Base-by-base conservation (phyloP, 495 filamentous ascomycete genomes). In the Aspergillus haitiensis region DNA sequence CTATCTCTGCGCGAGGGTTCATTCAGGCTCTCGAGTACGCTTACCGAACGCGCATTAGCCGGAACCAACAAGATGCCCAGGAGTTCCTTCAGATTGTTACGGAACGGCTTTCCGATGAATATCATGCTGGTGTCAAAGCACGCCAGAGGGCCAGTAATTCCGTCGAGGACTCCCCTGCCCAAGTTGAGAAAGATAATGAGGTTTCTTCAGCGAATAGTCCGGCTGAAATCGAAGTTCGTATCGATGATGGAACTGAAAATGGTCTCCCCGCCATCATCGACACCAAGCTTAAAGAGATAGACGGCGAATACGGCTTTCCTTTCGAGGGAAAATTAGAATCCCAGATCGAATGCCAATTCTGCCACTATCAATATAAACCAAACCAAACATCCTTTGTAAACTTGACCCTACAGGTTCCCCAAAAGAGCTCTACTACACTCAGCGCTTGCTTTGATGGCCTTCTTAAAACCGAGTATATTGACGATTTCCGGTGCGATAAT, bases 31-130 rank as follows among this genome's bases (percentile, higher is more conserved):
- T 99, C 31, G 94, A 99, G 74, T 78, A 79, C 39, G 92, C 93
- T 5, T 99, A 96, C 69, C 82, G 86, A 33, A 91, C 93, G 59
- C 86, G 88, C 44, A 93, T 99, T 67, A 96, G 89, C 66, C 87
- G 94, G 48, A 87, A 91, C 59, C 95, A 99, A 70, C 95, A 99
- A 72, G 94, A 99, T 76, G 94, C 94, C n/a, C 94, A 99, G 68
- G 94, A 99, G 70, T 95, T 99, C 58, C 66, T 99, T 55, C 94
- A 99, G 72, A 84, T 98, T 49, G 87, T 99, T 16, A 86, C 91
- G 5, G 95, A 99, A 74, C 82, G 93, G 46, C 79, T 99, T 36
- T 90, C 88, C 46, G 93, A 98, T 65, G 94, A 99, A 72, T 93
- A 97, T 65, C 87, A 96, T 70, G 91, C 91, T 10, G 92, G 91